Percentiles rank a stretch among this genome's conserved stretches.
Conservation (phyloP, 225 moss, liverwort and hornwort species). For the Physcomitrellopsis africana region DNA sequence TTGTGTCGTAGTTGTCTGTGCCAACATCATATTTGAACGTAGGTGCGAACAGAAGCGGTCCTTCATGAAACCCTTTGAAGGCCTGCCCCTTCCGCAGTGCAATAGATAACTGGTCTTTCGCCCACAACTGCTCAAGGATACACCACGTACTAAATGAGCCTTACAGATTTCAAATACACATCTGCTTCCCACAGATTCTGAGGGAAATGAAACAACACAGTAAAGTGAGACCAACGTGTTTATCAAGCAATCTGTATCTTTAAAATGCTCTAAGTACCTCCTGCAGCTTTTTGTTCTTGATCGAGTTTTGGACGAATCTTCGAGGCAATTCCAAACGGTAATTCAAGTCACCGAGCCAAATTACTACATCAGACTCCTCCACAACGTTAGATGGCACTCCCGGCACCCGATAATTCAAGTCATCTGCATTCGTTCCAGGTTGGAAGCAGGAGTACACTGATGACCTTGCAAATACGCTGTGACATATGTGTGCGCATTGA, state of each 20-base stretch:
- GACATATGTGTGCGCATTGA: slow-evolving; percentile 58
- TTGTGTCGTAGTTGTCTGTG: slow-evolving; percentile 75
- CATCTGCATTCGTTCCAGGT: slow-evolving; percentile 51
- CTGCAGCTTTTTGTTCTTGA: slow-evolving; percentile 65
- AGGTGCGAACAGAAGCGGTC: slow-evolving; percentile 65
- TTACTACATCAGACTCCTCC: slow-evolving; percentile 77
- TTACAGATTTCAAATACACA: too few relatives aligned
- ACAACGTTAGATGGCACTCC: slow-evolving; percentile 53
- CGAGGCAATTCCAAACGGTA: slow-evolving; percentile 82
- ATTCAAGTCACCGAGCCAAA: slow-evolving; percentile 93
- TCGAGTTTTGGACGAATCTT: slow-evolving; percentile 61
- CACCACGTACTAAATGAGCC: too few relatives aligned
- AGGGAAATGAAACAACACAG: too few relatives aligned
- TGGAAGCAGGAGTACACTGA: slow-evolving; percentile 59
- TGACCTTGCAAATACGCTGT: slow-evolving; percentile 59
- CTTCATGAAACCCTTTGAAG: slow-evolving; percentile 71
- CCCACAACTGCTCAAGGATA: slow-evolving; percentile 49
- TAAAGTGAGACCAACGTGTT: too few relatives aligned
- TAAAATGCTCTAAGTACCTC: slow-evolving; percentile 49
- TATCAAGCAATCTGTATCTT: not conserved
- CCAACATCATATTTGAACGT: slow-evolving; percentile 80
- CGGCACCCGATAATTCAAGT: slow-evolving; percentile 49
- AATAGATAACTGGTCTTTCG: slow-evolving; percentile 60
- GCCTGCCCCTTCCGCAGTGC: slow-evolving; percentile 59
- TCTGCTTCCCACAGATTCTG: too few relatives aligned